Percentiles rank a stretch among this genome's conserved stretches.
Conservation (phyloP, 2,329 filamentous ascomycete species). For the Fusarium luffae region DNA sequence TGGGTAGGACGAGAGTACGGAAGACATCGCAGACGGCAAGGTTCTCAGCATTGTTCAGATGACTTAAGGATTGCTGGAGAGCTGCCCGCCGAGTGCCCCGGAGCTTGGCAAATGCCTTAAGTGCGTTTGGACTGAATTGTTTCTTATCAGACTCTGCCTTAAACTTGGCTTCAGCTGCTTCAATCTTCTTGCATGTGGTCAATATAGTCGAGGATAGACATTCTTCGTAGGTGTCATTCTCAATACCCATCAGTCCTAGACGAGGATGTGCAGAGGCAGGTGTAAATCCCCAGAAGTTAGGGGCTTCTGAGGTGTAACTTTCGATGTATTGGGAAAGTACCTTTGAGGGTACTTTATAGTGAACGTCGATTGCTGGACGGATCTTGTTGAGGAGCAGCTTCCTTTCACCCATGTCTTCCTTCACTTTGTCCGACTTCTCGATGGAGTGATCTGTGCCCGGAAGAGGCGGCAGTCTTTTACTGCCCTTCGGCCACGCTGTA, state of each 20-base stretch:
- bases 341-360: constrained; percentile 38
- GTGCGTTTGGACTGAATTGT: not conserved
- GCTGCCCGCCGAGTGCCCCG: constrained; percentile 59
- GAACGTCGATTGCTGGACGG: constrained; percentile 36
- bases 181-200: constrained; percentile 28
- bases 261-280: not conserved
- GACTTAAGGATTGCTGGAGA: constrained; percentile 56
- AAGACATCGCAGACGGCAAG: constrained; percentile 50
- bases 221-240: constrained; percentile 51
- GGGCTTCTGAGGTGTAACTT: constrained; percentile 20
- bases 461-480: constrained; percentile 46
- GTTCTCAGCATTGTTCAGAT: constrained; percentile 54
- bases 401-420: constrained; percentile 22
- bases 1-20: constrained; percentile 53
- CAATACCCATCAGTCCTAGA: constrained; percentile 50
- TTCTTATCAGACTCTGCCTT: not conserved
- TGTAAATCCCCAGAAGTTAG: constrained; percentile 17
- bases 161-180: constrained; percentile 11
- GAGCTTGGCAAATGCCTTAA: constrained; percentile 49
- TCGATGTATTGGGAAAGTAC: constrained; percentile 29
- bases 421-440: not conserved
- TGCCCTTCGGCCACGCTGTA: constrained; percentile 30
- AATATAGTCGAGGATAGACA: constrained; percentile 46
- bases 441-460: constrained; percentile 14
- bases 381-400: constrained; percentile 25